phyloP scores from a whole-genome alignment of 2,329 filamentous ascomycete genomes.

The Annulohypoxylon truncatum region DNA sequence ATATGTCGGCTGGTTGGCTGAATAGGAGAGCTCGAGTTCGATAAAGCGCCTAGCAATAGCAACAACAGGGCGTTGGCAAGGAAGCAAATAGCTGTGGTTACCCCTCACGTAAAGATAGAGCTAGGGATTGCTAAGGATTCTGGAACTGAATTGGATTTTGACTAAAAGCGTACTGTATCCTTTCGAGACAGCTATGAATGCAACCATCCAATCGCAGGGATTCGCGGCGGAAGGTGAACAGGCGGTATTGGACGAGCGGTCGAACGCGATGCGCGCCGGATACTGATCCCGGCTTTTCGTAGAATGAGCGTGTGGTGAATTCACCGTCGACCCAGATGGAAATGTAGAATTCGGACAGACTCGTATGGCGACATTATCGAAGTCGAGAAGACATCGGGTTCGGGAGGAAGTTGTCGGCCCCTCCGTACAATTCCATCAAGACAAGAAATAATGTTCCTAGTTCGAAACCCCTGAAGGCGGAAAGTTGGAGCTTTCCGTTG shows the following conservation, averaged over 20 bases:
- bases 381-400: slow-evolving; percentile 6
- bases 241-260: slow-evolving; percentile 41
- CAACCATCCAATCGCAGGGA: slow-evolving; percentile 45
- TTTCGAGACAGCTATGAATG: slow-evolving; percentile 26
- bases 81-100: slow-evolving; percentile 22
- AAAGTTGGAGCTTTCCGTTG: slow-evolving; percentile 35
- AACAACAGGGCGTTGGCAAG: slow-evolving; percentile 24
- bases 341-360: neutral
- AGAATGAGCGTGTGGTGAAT: slow-evolving; percentile 23
- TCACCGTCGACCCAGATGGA: slow-evolving; percentile 12
- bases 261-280: slow-evolving; percentile 39
- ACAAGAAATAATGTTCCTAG: slow-evolving; percentile 9
- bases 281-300: slow-evolving; percentile 27
- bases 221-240: slow-evolving; percentile 36
- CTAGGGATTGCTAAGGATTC: neutral
- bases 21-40: slow-evolving; percentile 26
- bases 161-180: slow-evolving; percentile 18
- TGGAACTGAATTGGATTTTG: slow-evolving; percentile 24
- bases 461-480: slow-evolving; percentile 31
- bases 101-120: slow-evolving; percentile 31
- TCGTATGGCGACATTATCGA: slow-evolving; percentile 31
- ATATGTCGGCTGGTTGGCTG: slow-evolving; percentile 37
- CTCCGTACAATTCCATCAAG: slow-evolving; percentile 16
- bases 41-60: slow-evolving; percentile 26
- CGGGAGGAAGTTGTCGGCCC: slow-evolving; percentile 23